Evolutionary conservation across 257 asterid species (phyloP).

Genomic region (Solanum corneliomulleri): DNA sequence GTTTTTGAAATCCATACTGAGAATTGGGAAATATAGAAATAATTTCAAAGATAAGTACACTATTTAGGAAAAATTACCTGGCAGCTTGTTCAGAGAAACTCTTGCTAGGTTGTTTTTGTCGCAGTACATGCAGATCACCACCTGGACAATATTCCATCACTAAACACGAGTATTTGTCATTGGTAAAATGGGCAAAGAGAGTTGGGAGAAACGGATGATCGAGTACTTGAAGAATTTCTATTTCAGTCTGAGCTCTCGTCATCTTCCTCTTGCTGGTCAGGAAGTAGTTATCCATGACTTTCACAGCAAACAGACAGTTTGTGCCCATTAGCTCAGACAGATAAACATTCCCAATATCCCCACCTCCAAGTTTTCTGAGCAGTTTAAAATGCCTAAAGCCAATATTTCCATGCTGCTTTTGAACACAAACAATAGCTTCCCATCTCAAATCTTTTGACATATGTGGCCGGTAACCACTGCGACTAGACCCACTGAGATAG

Average conservation of each 20-base stretch:
- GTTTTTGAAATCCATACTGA: not conserved
- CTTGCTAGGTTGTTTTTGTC: conserved; percentile 82
- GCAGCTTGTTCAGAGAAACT: conserved; percentile 77
- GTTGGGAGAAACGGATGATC: conserved; percentile 89
- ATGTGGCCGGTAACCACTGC: conserved; percentile 63
- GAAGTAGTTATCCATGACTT: conserved; percentile 61
- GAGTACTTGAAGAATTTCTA: conserved; percentile 69
- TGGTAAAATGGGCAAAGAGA: conserved; percentile 61
- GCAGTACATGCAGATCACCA: conserved; percentile 93
- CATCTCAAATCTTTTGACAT: conserved; percentile 79
- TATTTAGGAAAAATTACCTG: conserved; percentile 33
- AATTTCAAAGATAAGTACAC: not conserved
- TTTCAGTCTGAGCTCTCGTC: conserved; percentile 68
- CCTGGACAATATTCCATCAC: conserved; percentile 94
- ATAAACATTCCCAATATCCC: conserved; percentile 75
- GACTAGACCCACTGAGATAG: conserved; percentile 45
- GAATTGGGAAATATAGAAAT: not conserved
- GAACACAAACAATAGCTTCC: conserved; percentile 57
- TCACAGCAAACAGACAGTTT: conserved; percentile 61
- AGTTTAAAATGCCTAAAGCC: conserved; percentile 57
- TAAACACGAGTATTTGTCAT: conserved; percentile 74
- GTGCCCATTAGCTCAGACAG: conserved; percentile 66
- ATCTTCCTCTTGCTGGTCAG: conserved; percentile 47
- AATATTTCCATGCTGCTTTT: conserved; percentile 50
- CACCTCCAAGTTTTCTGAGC: conserved; percentile 69